Evolutionary conservation across 139 green algal species (phyloP), one percentile per base, ranked within the genome.

Genomic region (Coccomyxa sp.): DNA sequence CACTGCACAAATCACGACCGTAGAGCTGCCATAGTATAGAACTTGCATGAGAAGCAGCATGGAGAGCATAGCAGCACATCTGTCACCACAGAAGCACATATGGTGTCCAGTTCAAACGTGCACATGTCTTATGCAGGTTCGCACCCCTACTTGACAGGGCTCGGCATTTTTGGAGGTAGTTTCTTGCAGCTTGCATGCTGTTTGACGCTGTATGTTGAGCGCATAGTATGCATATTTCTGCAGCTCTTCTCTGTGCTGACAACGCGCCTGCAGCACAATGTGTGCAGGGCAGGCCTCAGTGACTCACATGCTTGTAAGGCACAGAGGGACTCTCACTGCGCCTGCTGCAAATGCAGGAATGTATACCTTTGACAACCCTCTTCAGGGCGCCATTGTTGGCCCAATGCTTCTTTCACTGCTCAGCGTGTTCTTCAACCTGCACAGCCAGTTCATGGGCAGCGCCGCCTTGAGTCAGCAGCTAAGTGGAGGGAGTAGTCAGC

Each of bases 361-460:
- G 64, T 87, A 81, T 38, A 82, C 79, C 7, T 93, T 90, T 71
- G 74, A 82, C 8, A 93, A 93, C 72, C 84, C 89, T 6, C 74
- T 93, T 38, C 82, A 89, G 68, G 68, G 74, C 8, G 79, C 79
- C 37, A 39, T 93, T 54, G 68, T 93, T 44, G 89, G 89, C 7
- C 89, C 89, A 36, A 94, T 92, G 74, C 68, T 91, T 76, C 77
- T 94, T 44, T 83, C 82, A 2, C 74, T 92, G 39, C 81, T 92
- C 18, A 81, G 73, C 16, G 89, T 86, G 27, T 82, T 87, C 39
- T 87, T 86, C 76, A 79, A 83, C 39, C 77, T 94, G 38, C 90
- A 92, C 74, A 74, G 69, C 0, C 79, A 87, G 68, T 81, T 79
- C 64, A 64, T 64, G 50, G 50, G 50, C 22, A 64, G 50, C 50